A percentile compares a stretch with the other conserved stretches of the same genome.
phyloP scores from a whole-genome alignment of 306 rosid species.

The Heteromeles arbutifolia region DNA sequence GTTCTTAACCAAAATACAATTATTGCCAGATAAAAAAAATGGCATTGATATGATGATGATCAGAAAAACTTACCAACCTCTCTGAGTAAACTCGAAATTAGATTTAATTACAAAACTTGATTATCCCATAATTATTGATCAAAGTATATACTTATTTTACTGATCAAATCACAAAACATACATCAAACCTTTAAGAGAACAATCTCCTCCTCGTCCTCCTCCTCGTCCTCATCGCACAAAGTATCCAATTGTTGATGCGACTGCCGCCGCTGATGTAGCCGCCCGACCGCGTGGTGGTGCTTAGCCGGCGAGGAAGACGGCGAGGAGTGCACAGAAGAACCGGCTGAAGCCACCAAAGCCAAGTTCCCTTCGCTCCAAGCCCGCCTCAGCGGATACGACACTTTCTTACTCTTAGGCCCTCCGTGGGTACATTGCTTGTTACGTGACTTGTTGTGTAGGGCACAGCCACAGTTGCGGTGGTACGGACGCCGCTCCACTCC shows the following conservation, averaged over 20 bases:
- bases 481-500: constrained; percentile 58
- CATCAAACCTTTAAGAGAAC: constrained; percentile 21
- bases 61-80: not conserved
- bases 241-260: not conserved
- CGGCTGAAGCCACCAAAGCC: constrained; percentile 14
- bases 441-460: constrained; percentile 11
- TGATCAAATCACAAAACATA: not conserved
- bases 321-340: constrained; percentile 16
- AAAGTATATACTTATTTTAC: not conserved
- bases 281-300: not conserved
- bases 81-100: not conserved
- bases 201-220: not conserved
- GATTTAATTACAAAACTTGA: not conserved
- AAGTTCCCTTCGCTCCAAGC: constrained; percentile 48
- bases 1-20: not conserved
- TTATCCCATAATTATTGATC: not conserved
- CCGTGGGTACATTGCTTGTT: constrained; percentile 10
- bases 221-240: not conserved
- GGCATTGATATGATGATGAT: not conserved
- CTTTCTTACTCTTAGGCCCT: constrained; percentile 22
- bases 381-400: constrained; percentile 52
- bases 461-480: constrained; percentile 36
- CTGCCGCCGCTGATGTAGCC: not conserved
- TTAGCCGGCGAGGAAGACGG: constrained; percentile 12
- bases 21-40: not conserved